A percentile compares a stretch with the other conserved stretches of the same genome.
phyloP scores from a whole-genome alignment of 2,329 filamentous ascomycete species.

The Alternaria novae-zelandiae region DNA sequence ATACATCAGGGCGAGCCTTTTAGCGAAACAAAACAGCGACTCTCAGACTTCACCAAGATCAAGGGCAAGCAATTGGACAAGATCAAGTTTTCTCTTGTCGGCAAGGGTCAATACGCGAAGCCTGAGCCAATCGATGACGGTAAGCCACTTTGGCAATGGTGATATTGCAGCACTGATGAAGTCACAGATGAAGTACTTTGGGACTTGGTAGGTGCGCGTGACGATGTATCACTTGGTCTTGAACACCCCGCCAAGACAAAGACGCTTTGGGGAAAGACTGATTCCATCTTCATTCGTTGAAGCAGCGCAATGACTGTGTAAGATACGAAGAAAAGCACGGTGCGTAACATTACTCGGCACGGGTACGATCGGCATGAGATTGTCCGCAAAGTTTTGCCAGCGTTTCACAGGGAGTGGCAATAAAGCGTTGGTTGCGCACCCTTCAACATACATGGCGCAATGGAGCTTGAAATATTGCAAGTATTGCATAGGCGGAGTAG shows the following conservation, averaged over 20 bases:
- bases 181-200: slow-evolving; percentile 54
- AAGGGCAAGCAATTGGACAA: slow-evolving; percentile 99
- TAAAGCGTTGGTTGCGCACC: slow-evolving; percentile 1
- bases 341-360: not conserved
- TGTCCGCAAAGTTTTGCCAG: slow-evolving; percentile 8
- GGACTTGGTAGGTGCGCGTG: slow-evolving; percentile 48
- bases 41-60: slow-evolving; percentile 89
- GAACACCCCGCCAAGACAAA: slow-evolving; percentile 69
- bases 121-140: slow-evolving; percentile 87
- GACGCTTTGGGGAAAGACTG: slow-evolving; percentile 65
- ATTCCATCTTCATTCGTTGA: slow-evolving; percentile 68
- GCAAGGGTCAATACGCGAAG: slow-evolving; percentile 72
- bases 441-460: slow-evolving; percentile 8
- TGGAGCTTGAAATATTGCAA: slow-evolving; percentile 4
- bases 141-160: slow-evolving; percentile 57
- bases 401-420: slow-evolving; percentile 3
- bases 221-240: slow-evolving; percentile 57
- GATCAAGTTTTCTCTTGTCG: slow-evolving; percentile 87
- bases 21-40: slow-evolving; percentile 89
- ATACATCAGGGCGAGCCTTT: slow-evolving; percentile 75
- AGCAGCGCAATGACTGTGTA: slow-evolving; percentile 20
- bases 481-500: slow-evolving; percentile 14
- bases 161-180: slow-evolving; percentile 13
- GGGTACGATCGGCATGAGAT: not conserved
- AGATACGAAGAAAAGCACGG: slow-evolving; percentile 21